phyloP scores from a whole-genome alignment of 768 basidiomycete species.

The Gautieria morchelliformis region DNA sequence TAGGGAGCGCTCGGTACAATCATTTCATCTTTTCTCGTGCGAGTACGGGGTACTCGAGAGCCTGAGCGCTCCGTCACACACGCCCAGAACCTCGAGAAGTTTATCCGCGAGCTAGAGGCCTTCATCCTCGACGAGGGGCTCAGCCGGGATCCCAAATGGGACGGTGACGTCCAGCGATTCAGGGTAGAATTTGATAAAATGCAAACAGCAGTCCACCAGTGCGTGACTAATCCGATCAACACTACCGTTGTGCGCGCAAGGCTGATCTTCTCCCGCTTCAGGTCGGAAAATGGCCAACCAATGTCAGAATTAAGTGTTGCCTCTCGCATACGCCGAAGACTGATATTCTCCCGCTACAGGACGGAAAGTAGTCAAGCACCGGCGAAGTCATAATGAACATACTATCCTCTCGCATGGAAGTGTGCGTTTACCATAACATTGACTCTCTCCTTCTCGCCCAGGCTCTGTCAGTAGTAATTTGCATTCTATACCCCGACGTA shows the following conservation, averaged over 20 bases:
- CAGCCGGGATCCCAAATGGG: slow-evolving; percentile 1
- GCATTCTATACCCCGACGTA: too few relatives aligned
- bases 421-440: too few relatives aligned
- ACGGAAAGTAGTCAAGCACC: too few relatives aligned
- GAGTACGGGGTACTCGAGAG: slow-evolving; percentile 58
- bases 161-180: not conserved
- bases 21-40: slow-evolving; percentile 64
- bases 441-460: too few relatives aligned
- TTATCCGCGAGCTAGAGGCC: slow-evolving; percentile 49
- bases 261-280: not conserved
- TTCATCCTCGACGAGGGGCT: slow-evolving; percentile 48
- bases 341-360: too few relatives aligned
- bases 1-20: slow-evolving; percentile 55
- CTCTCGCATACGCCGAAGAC: not conserved
- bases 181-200: not conserved
- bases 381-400: too few relatives aligned
- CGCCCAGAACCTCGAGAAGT: slow-evolving; percentile 54
- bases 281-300: slow-evolving; percentile 3
- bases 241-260: not conserved
- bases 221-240: not conserved
- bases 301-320: not conserved
- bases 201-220: slow-evolving; percentile 3
- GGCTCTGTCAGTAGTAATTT: too few relatives aligned
- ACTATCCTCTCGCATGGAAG: too few relatives aligned
- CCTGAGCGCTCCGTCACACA: slow-evolving; percentile 53